phyloP scores from a whole-genome alignment of 306 rosid genomes.

The Cucurbita pepo region DNA sequence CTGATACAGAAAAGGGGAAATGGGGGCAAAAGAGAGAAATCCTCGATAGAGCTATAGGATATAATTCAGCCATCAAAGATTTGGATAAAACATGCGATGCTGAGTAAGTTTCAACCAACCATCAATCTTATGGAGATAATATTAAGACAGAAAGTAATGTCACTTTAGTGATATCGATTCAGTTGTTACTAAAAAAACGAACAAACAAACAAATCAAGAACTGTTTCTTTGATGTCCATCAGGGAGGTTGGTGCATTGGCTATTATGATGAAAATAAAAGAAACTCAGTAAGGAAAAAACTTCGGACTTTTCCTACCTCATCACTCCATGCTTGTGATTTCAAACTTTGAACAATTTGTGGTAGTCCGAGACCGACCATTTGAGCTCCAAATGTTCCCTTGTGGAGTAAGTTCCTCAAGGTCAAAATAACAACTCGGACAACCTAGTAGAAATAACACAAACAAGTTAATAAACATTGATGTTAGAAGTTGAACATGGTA shows the following conservation, averaged over 20 bases:
- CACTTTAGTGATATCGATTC: not conserved
- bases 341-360: conserved; percentile 84
- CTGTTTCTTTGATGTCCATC: not conserved
- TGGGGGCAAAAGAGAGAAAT: not conserved
- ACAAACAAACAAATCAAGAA: not conserved
- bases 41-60: not conserved
- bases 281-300: not conserved
- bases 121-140: not conserved
- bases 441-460: conserved; percentile 45
- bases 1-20: not conserved
- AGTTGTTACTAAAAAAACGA: not conserved
- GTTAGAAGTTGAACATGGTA: not conserved
- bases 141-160: not conserved
- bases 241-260: not conserved
- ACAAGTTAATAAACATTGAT: not conserved
- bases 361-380: conserved; percentile 92
- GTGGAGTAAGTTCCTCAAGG: conserved; percentile 68
- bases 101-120: not conserved
- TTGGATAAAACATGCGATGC: not conserved
- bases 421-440: conserved; percentile 89
- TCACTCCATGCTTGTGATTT: conserved; percentile 99
- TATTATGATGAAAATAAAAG: not conserved
- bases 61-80: not conserved
- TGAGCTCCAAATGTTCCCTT: conserved; percentile 88
- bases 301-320: conserved; percentile 50